Percentiles rank a stretch among this genome's conserved stretches.
These are phyloP conservation scores for Trichosporon sp. DNA, from an alignment of 1,284 basidiomycete genomes.

Conservation along the genomic window DNA sequence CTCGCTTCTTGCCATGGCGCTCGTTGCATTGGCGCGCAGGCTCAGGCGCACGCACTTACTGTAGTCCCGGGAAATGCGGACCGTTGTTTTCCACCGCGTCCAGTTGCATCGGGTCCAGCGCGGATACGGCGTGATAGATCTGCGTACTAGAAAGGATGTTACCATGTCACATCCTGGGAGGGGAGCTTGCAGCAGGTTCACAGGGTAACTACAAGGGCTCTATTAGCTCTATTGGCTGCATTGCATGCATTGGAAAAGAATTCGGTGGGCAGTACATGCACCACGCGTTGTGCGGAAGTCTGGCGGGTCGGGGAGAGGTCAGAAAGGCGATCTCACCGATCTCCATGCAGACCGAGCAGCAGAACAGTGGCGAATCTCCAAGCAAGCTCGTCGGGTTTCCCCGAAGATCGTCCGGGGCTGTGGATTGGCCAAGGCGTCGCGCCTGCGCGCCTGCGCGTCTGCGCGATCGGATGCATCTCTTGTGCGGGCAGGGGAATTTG, in stretches of 20 bases:
- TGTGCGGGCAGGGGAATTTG: background rate
- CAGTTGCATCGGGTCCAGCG: no score
- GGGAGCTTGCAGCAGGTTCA: background rate
- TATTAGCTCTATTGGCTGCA: no score
- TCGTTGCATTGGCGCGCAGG: background rate
- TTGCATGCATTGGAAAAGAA: background rate
- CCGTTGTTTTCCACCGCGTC: no score
- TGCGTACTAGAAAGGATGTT: background rate
- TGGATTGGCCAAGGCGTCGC: background rate
- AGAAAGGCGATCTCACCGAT: slow-evolving; percentile 5
- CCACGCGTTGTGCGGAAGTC: background rate
- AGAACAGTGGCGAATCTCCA: background rate
- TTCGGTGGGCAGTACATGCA: background rate
- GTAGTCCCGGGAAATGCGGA: background rate
- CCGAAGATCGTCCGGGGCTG: slow-evolving; percentile 6
- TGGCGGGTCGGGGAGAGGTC: background rate
- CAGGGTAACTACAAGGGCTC: background rate
- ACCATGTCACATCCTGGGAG: background rate
- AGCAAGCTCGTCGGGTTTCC: background rate
- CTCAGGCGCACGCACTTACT: no score
- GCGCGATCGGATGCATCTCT: background rate
- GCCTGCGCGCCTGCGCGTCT: no score
- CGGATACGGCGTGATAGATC: no score
- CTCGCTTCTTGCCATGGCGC: background rate
- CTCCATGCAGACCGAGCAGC: background rate